Evolutionary conservation across 257 asterid species (phyloP), one percentile per base, ranked within the genome.

Genomic region (Scutellaria barbata): DNA sequence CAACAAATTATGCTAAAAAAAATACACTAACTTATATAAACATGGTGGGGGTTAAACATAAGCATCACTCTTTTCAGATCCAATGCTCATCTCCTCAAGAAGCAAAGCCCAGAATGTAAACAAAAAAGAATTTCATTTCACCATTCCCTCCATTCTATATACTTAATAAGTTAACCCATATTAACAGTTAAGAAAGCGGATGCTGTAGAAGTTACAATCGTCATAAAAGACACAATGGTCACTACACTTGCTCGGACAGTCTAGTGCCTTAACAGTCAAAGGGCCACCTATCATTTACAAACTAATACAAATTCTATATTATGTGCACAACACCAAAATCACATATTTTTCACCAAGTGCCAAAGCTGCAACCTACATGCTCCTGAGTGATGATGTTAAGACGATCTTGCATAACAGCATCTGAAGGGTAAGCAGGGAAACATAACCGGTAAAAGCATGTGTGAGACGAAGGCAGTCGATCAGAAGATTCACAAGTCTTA

Each of bases 301-400:
- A 14, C 81, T 72, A 74, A 59, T 39, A 69, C 57, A 58, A 43
- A 77, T 73, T 61, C 80, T 63, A 75, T 63, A 75, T 59, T 81
- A 81, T 82, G 82, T 85, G 89, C 92, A 88, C 66, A 18, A 55
- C 65, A 53, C 75, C 65, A 46, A 51, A 73, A 54, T 47, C 71
- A 45, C 76, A 12, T 18, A 2, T 46, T 67, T 42, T 54, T 89
- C 87, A 92, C 96, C 90, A 87, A 8, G 93, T 88, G 45, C 99
- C 99, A 63, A 94, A 94, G 93, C 96, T 91, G 89, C 90, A 89
- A 43, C 96, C 94, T 6, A 94, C 95, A 71, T 90, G 97, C 76
- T 94, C 96, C 77, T 89, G 98, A 56, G 95, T 83, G 65, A 94
- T 86, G 45, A 94, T 79, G 62, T 25, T 73, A 57, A 90, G 88